These are phyloP conservation scores for Neonectria ditissima DNA, from an alignment of 2,329 filamentous ascomycete species.

Conservation along the genomic window DNA sequence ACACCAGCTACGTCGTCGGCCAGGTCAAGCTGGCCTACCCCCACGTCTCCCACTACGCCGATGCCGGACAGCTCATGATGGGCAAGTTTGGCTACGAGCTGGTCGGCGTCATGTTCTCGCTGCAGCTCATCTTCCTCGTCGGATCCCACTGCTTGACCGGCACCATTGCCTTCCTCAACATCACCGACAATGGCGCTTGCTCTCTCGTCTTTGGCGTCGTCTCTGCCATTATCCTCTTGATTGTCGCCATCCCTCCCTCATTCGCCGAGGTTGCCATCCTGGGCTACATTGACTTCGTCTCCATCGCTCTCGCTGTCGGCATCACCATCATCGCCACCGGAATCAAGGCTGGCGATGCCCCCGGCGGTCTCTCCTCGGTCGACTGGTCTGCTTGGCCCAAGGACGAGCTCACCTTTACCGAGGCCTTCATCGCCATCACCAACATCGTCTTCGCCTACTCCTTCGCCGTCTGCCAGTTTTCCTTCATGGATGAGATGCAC, in stretches of 20 bases:
- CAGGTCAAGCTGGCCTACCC: constrained; percentile 64
- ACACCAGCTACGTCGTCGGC: constrained; percentile 60
- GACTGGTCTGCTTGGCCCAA: constrained; percentile 61
- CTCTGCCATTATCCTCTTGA: constrained; percentile 59
- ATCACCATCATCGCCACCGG: constrained; percentile 76
- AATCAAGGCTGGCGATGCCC: constrained; percentile 51
- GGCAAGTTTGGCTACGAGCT: constrained; percentile 72
- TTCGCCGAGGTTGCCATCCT: constrained; percentile 63
- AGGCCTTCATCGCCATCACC: constrained; percentile 70
- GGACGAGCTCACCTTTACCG: constrained; percentile 59
- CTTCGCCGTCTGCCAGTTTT: constrained; percentile 64
- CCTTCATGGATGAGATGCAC: constrained; percentile 67
- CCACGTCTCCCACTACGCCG: constrained; percentile 73
- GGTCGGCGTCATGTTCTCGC: constrained; percentile 69
- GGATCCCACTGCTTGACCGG: constrained; percentile 79
- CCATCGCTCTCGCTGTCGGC: constrained; percentile 72
- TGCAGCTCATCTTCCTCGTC: constrained; percentile 77
- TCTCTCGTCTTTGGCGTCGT: constrained; percentile 59
- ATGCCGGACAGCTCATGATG: constrained; percentile 72
- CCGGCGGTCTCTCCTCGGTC: constrained; percentile 49
- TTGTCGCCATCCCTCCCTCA: constrained; percentile 60
- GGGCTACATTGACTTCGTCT: constrained; percentile 68
- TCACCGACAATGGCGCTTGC: constrained; percentile 67
- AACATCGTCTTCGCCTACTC: constrained; percentile 81
- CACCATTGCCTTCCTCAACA: constrained; percentile 74